A percentile compares a stretch with the other conserved stretches of the same genome.
phyloP scores from a whole-genome alignment of 116 monocot species.

The Posidonia oceanica region DNA sequence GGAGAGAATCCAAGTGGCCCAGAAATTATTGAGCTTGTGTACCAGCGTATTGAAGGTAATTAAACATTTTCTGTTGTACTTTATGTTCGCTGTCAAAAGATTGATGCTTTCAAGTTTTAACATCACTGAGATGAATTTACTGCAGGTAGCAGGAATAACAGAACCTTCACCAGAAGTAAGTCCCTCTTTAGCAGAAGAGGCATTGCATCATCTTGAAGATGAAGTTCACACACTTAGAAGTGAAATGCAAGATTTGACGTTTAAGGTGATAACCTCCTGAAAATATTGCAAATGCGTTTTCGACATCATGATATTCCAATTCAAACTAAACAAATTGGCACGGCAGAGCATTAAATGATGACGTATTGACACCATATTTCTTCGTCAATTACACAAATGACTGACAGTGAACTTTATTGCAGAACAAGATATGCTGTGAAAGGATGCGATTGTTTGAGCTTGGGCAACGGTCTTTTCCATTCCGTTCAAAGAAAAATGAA shows the following conservation, averaged over 20 bases:
- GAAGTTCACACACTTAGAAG: constrained; percentile 29
- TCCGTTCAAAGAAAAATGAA: background rate
- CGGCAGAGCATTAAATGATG: background rate
- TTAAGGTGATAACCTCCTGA: constrained; percentile 26
- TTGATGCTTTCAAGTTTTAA: background rate
- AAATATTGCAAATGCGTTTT: background rate
- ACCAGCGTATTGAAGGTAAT: constrained; percentile 36
- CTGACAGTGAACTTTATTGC: constrained; percentile 3
- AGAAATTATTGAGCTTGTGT: constrained; percentile 33
- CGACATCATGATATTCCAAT: too few relatives aligned
- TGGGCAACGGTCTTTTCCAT: constrained; percentile 11
- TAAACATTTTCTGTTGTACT: background rate
- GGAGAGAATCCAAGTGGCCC: constrained; percentile 31
- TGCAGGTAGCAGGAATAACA: constrained; percentile 53
- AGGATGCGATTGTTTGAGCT: constrained; percentile 35
- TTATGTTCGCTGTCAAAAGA: background rate
- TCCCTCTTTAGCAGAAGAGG: constrained; percentile 33
- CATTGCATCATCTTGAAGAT: constrained; percentile 21
- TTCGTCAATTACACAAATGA: background rate
- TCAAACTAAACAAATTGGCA: background rate
- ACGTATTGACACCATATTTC: background rate
- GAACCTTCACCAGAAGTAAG: constrained; percentile 12
- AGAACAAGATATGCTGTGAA: constrained; percentile 45
- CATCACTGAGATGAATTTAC: background rate
- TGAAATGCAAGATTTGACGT: constrained; percentile 43